Evolutionary conservation across 805 yeast species (phyloP).

Genomic region (Candida ponderosae): DNA sequence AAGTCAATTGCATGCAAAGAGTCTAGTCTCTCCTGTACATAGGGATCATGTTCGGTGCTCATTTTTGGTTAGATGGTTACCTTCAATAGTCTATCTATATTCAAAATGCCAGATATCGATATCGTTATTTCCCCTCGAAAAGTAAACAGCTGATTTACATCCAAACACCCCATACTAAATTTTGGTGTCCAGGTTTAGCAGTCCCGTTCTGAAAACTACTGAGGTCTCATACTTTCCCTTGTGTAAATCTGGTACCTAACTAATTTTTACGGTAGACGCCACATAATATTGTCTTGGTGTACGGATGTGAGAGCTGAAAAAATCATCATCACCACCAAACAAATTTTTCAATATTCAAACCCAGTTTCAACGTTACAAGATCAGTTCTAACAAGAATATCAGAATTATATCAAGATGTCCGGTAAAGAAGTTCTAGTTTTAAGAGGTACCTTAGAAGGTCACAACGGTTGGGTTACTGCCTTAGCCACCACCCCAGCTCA

Average conservation of each 20-base stretch:
- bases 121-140: too few species aligned
- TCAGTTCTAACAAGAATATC: too few species aligned
- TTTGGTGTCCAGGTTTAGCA: background rate
- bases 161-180: background rate
- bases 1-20: constrained; percentile 44
- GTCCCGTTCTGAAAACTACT: constrained; percentile 11
- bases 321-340: too few species aligned
- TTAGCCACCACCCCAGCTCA: constrained; percentile 96
- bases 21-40: constrained; percentile 43
- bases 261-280: background rate
- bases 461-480: constrained; percentile 97
- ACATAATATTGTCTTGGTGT: too few species aligned
- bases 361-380: too few species aligned
- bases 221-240: constrained; percentile 11
- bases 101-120: too few species aligned
- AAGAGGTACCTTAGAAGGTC: constrained; percentile 99
- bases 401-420: constrained; percentile 48
- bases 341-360: too few species aligned
- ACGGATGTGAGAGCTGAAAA: too few species aligned
- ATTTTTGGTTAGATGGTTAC: too few species aligned
- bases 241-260: constrained; percentile 19
- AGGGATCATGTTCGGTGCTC: constrained; percentile 21
- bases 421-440: constrained; percentile 95
- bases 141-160: too few species aligned
- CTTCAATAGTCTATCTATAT: too few species aligned